phyloP scores from a whole-genome alignment of 345 rosid species.

The Hibiscus tridactylites region DNA sequence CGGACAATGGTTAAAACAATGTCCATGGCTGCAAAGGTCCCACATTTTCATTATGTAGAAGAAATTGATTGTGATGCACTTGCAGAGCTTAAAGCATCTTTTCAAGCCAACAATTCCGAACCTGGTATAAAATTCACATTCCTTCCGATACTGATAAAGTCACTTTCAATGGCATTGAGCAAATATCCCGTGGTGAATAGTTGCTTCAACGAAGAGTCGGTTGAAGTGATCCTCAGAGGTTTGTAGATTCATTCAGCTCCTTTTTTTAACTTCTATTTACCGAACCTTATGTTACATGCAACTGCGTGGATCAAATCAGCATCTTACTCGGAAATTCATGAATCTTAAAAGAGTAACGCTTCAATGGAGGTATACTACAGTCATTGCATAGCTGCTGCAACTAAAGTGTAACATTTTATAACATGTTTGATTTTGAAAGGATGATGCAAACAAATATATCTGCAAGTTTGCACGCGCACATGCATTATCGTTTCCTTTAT shows the following conservation, averaged over 20 bases:
- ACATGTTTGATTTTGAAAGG: too few relatives aligned
- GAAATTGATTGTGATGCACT: conserved; percentile 82
- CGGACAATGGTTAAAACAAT: conserved; percentile 91
- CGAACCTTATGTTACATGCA: neutral
- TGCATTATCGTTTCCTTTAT: too few relatives aligned
- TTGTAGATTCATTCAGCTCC: neutral
- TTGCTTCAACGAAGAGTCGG: conserved; percentile 67
- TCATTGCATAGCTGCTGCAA: too few relatives aligned
- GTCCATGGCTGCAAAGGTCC: conserved; percentile 86
- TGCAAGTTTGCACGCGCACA: too few relatives aligned
- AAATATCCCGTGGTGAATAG: conserved; percentile 77
- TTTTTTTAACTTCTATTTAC: neutral
- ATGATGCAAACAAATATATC: too few relatives aligned
- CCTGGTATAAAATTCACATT: conserved; percentile 67
- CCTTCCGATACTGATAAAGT: conserved; percentile 74
- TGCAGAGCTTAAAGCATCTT: conserved; percentile 61
- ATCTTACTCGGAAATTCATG: neutral
- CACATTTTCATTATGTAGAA: conserved; percentile 92
- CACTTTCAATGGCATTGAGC: conserved; percentile 77
- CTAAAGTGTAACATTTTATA: too few relatives aligned
- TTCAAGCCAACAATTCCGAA: conserved; percentile 59
- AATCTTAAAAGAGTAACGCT: neutral
- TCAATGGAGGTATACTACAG: too few relatives aligned
- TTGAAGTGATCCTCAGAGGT: conserved; percentile 81
- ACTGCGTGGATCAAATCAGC: neutral